phyloP scores from a whole-genome alignment of 257 asterid genomes.

The Fraxinus excelsior region DNA sequence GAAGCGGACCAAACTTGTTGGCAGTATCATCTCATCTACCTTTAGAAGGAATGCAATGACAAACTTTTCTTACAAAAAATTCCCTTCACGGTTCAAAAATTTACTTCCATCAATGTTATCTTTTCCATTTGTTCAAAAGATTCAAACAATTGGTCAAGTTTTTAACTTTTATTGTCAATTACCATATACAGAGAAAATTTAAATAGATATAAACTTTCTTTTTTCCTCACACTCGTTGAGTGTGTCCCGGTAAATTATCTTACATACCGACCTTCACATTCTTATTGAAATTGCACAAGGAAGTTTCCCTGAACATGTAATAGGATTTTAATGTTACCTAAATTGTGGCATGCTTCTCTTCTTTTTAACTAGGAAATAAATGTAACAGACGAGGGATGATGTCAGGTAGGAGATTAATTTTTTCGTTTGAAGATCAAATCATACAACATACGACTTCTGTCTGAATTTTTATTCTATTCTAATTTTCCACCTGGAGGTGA shows the following conservation, averaged over 20 bases:
- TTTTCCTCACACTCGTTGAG: not conserved
- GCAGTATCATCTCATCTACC: not conserved
- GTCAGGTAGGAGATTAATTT: not conserved
- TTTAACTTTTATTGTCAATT: not conserved
- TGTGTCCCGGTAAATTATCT: not conserved
- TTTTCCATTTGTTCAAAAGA: not conserved
- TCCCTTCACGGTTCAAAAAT: not conserved
- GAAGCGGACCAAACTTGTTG: not conserved
- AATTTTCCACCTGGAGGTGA: not conserved
- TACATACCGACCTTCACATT: not conserved
- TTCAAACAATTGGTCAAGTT: not conserved
- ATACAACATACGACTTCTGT: constrained; percentile 1
- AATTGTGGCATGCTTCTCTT: not conserved
- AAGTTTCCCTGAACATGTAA: not conserved
- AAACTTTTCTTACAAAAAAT: not conserved
- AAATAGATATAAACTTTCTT: not conserved
- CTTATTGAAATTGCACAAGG: not conserved
- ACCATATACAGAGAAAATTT: not conserved
- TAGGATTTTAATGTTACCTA: not conserved
- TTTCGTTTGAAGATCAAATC: constrained; percentile 10
- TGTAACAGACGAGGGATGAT: constrained; percentile 13
- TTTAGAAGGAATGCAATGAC: not conserved
- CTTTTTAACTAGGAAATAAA: constrained; percentile 5
- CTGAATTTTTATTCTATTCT: constrained; percentile 1
- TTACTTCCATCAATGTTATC: not conserved